phyloP scores from a whole-genome alignment of 139 green algal species.

The Pseudopediastrum boryanum region DNA sequence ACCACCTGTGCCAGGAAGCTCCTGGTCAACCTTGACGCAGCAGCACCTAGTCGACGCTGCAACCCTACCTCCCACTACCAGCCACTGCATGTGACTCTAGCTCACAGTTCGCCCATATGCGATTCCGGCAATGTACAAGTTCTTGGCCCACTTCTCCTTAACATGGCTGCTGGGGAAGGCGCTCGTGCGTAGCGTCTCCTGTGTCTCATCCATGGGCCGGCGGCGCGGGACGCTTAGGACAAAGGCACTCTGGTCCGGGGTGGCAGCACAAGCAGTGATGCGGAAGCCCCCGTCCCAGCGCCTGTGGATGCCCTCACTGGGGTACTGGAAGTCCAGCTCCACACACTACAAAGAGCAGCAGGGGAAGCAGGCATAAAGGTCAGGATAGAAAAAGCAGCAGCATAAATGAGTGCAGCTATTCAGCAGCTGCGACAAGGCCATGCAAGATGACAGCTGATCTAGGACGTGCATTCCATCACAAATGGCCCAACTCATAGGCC shows the following conservation, averaged over 20 bases:
- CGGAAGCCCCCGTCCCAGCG: constrained; percentile 93
- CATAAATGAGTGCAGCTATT: too few relatives aligned
- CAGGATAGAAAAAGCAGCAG: too few relatives aligned
- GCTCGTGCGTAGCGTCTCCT: constrained; percentile 96
- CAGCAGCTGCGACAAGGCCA: too few relatives aligned
- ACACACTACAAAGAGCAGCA: constrained; percentile 78
- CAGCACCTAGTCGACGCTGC: too few relatives aligned
- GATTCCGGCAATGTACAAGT: constrained; percentile 97
- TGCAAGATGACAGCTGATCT: too few relatives aligned
- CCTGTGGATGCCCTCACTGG: constrained; percentile 80
- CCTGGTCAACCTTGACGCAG: too few relatives aligned
- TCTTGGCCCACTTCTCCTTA: constrained; percentile 99
- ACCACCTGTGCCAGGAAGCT: too few relatives aligned
- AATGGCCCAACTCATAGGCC: too few relatives aligned
- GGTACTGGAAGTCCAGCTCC: constrained; percentile 99
- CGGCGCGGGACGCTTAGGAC: constrained; percentile 82
- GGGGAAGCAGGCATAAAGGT: too few relatives aligned
- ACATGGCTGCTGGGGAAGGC: constrained; percentile 96
- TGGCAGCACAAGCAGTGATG: constrained; percentile 96
- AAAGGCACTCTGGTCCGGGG: constrained; percentile 91
- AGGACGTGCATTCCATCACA: too few relatives aligned
- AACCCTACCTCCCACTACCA: too few relatives aligned
- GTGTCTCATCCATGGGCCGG: constrained; percentile 94
- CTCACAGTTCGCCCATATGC: constrained; percentile 91
- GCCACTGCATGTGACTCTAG: too few relatives aligned